Base-by-base conservation (phyloP, 345 rosid species). In the Populus nigra region DNA sequence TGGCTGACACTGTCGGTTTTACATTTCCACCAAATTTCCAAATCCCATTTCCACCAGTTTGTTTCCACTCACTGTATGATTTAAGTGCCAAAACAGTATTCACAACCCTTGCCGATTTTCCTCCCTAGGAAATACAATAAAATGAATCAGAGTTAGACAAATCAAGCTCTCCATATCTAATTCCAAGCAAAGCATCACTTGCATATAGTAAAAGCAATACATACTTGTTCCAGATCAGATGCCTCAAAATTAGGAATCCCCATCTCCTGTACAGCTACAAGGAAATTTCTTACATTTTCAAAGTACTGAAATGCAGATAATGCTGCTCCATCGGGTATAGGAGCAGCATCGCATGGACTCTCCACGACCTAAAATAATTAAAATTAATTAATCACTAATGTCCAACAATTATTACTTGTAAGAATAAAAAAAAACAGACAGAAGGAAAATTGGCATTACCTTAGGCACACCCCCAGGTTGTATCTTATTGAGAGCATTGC, bases 171-270 rank as follows among this genome's bases (percentile, higher is more conserved):
- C 38, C 25, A 0, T 41, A 39, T 50, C 69, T 1, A 31, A 80
- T 72, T 47, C 57, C 77, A 23, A n/a, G 65, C 65, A 59, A 10
- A n/a, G 27, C 65, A 59, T 59, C 65, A 3, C n/a, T 59, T n/a
- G 29, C 29, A 23, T 59, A 23, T 10, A 23, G 65, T 59, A 59
- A 57, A 59, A n/a, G 25, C 13, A 73, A 50, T 15, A 71, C 89
- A 57, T 82, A 91, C 97, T 68, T 93, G 97, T 81, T 93, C 97
- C 35, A 93, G 91, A 91, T 93, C 97, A 80, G 97, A 93, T 65
- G 96, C 97, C 71, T 93, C 97, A 77, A 93, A 93, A 12, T 89
- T 87, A 11, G 97, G 97, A 78, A 91, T 73, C 18, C 96, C 93
- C 84, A 90, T 73, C 57, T 89, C 89, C 50, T 91, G 91, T 39